Base-by-base conservation (phyloP, 306 rosid species). In the Prinsepia uniflora region DNA sequence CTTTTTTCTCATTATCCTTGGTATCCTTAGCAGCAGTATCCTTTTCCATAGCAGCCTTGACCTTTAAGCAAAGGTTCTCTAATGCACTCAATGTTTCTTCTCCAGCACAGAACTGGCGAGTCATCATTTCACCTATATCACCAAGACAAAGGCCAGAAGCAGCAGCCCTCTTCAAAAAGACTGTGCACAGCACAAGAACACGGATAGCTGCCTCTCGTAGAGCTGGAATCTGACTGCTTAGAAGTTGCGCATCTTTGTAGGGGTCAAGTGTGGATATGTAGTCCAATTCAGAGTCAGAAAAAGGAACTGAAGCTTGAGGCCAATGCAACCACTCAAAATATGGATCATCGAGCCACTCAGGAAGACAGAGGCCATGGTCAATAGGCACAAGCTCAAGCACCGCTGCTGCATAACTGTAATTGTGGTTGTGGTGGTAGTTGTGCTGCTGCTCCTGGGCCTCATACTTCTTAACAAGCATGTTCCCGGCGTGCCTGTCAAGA, bases 291-390 rank as follows among this genome's bases (percentile, higher is more conserved):
- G 73, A 81, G 49, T 87, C 88, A 4, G 94, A 90, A 78, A 93
- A 93, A 36, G 97, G 92, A 74, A 82, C 60, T 0, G 86, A 87
- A 49, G 98, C 96, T 73, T 93, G 98, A 67, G 97, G 94, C 98
- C 97, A 93, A 66, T 93, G 98, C 75, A 93, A 78, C 98, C 98
- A 90, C 76, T 93, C 98, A 36, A 90, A 93, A 75, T 93, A 93
- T 13, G 97, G 98, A 75, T 90, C 98, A 66, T 90, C 98, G 5
- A 93, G 78, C 94, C 96, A 90, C 79, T 93, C 98, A 9, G 97
- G 98, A 14, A 93, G 87, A 79, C 96, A 93, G 69, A 93, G 87
- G 13, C 98, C 98, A 61, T 93, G 98, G 75, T 93, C 98, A 44
- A 93, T 90, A 0, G 98, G 98, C 68, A 90, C 92, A 70, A 93